Evolutionary conservation across 768 basidiomycete genomes (phyloP).

Genomic region (Tricholoma furcatifolium): DNA sequence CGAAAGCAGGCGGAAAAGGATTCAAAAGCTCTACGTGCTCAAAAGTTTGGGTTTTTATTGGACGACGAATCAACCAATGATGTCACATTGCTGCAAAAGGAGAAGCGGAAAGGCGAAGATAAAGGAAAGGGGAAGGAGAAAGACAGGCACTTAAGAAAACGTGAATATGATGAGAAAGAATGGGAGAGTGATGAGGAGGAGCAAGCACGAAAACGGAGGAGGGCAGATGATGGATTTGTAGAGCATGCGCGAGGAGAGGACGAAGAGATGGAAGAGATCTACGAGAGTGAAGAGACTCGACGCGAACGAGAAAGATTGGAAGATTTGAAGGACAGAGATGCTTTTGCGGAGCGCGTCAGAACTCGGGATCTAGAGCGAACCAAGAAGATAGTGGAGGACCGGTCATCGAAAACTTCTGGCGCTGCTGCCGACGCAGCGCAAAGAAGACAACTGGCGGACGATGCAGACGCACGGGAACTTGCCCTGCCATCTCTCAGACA

Average conservation of each 20-base stretch:
- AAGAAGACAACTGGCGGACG: constrained; percentile 80
- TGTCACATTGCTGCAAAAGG: constrained; percentile 40
- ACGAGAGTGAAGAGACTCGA: constrained; percentile 71
- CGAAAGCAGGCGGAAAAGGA: constrained; percentile 76
- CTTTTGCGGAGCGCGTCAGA: constrained; percentile 85
- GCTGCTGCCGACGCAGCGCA: constrained; percentile 82
- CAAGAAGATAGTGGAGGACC: constrained; percentile 91
- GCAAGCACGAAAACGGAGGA: constrained; percentile 61
- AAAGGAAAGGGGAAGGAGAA: constrained; percentile 46
- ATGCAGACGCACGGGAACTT: constrained; percentile 51
- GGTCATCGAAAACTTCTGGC: constrained; percentile 72
- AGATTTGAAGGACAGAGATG: constrained; percentile 87
- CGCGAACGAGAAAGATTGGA: constrained; percentile 72
- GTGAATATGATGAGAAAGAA: constrained; percentile 77
- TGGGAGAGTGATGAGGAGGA: constrained; percentile 95
- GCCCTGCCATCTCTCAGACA: constrained; percentile 75
- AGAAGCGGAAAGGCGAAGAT: constrained; percentile 46
- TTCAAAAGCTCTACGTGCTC: constrained; percentile 61
- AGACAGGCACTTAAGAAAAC: constrained; percentile 71
- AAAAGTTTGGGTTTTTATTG: constrained; percentile 79
- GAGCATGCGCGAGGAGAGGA: constrained; percentile 35
- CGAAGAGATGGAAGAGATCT: constrained; percentile 37
- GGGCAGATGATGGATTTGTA: constrained; percentile 41
- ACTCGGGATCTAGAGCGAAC: constrained; percentile 81
- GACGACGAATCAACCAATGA: constrained; percentile 65